phyloP scores from a whole-genome alignment of 164 flowering plant genomes.

The Saururus chinensis region DNA sequence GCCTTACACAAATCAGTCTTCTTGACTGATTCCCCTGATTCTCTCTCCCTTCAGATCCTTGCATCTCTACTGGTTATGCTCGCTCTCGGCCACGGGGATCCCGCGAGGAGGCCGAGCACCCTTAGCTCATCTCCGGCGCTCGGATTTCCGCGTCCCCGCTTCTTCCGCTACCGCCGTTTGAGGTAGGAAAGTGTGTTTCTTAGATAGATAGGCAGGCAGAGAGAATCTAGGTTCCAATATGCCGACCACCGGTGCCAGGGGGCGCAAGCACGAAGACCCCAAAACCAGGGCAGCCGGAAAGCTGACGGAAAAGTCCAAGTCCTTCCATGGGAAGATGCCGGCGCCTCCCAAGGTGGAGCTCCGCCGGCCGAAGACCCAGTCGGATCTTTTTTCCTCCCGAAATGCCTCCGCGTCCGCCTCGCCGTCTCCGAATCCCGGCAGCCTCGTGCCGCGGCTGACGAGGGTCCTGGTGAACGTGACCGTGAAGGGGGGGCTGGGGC shows the following conservation, averaged over 20 bases:
- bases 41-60: not conserved
- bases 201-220: too few species aligned
- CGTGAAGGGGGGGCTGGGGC: conserved; percentile 61
- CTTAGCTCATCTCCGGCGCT: conserved; percentile 21
- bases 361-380: conserved; percentile 58
- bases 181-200: conserved; percentile 10
- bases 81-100: not conserved
- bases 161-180: conserved; percentile 54
- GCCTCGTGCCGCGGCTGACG: conserved; percentile 28
- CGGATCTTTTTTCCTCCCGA: conserved; percentile 30
- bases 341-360: conserved; percentile 13
- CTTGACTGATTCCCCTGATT: not conserved
- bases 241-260: conserved; percentile 7
- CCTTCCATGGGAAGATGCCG: conserved; percentile 49
- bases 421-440: not conserved
- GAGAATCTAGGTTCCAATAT: not conserved
- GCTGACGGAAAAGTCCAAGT: conserved; percentile 39
- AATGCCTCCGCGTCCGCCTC: conserved; percentile 6
- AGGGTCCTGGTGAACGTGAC: conserved; percentile 78
- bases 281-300: conserved; percentile 21
- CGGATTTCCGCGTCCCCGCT: conserved; percentile 47
- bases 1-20: not conserved
- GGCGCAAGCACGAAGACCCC: conserved; percentile 8
- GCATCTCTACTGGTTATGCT: too few species aligned
- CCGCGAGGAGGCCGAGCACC: not conserved